Percentiles rank a stretch among this genome's conserved stretches.
Conservation (phyloP, 1,139 yeast genomes). For the Scheffersomyces lignicola region DNA sequence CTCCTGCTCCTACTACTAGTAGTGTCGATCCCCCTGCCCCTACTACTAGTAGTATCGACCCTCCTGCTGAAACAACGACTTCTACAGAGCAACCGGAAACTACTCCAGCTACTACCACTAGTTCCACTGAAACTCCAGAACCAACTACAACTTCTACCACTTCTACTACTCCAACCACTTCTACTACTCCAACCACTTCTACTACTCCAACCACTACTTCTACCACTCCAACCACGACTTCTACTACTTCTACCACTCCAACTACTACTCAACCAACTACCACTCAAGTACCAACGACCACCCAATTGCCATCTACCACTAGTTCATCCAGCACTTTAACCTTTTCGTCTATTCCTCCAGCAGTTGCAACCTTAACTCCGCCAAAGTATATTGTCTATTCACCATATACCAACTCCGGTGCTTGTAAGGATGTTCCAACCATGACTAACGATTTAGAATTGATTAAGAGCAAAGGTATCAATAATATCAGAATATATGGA, state of each 20-base stretch:
- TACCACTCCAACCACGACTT: conserved; percentile 12
- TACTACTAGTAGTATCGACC: conserved; percentile 20
- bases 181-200: conserved; percentile 12
- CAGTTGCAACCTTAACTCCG: conserved; percentile 21
- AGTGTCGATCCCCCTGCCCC: conserved; percentile 13
- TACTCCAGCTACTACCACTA: conserved; percentile 10
- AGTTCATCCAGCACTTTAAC: conserved; percentile 5
- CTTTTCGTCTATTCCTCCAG: conserved; percentile 12
- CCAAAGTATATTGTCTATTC: conserved; percentile 73
- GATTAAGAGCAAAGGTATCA: conserved; percentile 62
- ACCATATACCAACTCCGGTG: conserved; percentile 68
- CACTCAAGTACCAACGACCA: conserved; percentile 7
- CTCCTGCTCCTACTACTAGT: conserved; percentile 12
- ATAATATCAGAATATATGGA: conserved; percentile 73
- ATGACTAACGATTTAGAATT: conserved; percentile 60
- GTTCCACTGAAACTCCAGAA: conserved; percentile 10
- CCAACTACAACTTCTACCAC: conserved; percentile 20
- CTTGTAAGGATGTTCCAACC: conserved; percentile 59
- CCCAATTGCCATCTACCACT: conserved; percentile 4
- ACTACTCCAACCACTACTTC: conserved; percentile 11
- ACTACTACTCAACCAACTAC: conserved; percentile 10
- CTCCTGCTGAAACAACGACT: conserved; percentile 20
- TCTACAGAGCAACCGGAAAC: conserved; percentile 13
- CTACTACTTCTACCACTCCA: conserved; percentile 8
- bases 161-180: conserved; percentile 16